Evolutionary conservation across 352 stramenopile species (phyloP).

Genomic region (Phytophthora kernoviae): DNA sequence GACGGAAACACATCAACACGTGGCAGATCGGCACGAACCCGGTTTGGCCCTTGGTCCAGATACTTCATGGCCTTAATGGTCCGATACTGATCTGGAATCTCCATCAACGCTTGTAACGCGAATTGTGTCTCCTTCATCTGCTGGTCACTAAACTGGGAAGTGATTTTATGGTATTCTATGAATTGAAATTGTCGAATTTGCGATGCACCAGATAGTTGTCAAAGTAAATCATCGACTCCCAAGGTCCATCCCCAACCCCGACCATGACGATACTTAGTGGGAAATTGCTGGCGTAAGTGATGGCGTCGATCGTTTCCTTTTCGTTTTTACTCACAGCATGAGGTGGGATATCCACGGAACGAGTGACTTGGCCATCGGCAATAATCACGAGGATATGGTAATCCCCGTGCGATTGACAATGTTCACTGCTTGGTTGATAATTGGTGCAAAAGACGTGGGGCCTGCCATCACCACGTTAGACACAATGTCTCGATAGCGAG

Average conservation of each 20-base stretch:
- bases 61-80: slow-evolving; percentile 79
- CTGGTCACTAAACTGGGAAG: slow-evolving; percentile 42
- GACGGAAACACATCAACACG: slow-evolving; percentile 69
- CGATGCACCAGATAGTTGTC: slow-evolving; percentile 78
- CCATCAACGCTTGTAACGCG: slow-evolving; percentile 83
- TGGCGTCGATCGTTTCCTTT: slow-evolving; percentile 88
- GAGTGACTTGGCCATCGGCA: slow-evolving; percentile 85
- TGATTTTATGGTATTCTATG: slow-evolving; percentile 84
- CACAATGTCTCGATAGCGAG: slow-evolving; percentile 72
- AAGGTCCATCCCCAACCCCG: slow-evolving; percentile 80
- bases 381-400: slow-evolving; percentile 92
- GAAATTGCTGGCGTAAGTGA: slow-evolving; percentile 81
- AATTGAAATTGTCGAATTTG: slow-evolving; percentile 91
- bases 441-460: slow-evolving; percentile 85
- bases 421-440: slow-evolving; percentile 82
- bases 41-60: slow-evolving; percentile 49
- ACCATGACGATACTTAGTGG: slow-evolving; percentile 84
- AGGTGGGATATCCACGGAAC: slow-evolving; percentile 76
- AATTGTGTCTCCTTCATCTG: slow-evolving; percentile 74
- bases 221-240: slow-evolving; percentile 84
- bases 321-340: slow-evolving; percentile 85
- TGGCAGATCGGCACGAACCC: slow-evolving; percentile 58
- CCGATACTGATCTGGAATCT: slow-evolving; percentile 84
- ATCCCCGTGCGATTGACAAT: slow-evolving; percentile 76
- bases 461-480: slow-evolving; percentile 79